These are phyloP conservation scores for Suillus brevipes DNA, from an alignment of 768 basidiomycete species.

Conservation along the genomic window DNA sequence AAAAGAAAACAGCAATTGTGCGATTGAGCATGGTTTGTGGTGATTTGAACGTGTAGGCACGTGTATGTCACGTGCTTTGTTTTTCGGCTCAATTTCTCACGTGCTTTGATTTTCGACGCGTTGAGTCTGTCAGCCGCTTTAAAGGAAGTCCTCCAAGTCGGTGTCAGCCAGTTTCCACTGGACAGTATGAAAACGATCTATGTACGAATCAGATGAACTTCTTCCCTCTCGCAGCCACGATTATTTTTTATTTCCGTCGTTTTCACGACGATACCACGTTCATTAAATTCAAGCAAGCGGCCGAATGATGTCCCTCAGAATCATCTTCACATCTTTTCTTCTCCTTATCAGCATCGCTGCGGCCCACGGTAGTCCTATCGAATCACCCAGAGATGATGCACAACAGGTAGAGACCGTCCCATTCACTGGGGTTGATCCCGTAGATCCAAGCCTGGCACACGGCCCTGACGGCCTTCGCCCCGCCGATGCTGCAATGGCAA, in stretches of 20 bases:
- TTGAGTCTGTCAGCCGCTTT: neutral
- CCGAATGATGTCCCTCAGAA: neutral
- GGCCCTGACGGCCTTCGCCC: slow-evolving; percentile 7
- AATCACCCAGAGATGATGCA: slow-evolving; percentile 12
- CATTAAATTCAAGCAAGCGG: slow-evolving; percentile 1
- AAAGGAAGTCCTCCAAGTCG: neutral
- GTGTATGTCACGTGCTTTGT: slow-evolving; percentile 21
- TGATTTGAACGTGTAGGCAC: slow-evolving; percentile 11
- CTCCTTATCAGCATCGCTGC: neutral
- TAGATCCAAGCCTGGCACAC: neutral
- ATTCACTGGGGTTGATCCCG: neutral
- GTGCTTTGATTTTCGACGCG: slow-evolving; percentile 7
- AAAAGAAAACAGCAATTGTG: neutral
- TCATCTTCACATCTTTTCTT: neutral
- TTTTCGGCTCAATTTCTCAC: slow-evolving; percentile 4
- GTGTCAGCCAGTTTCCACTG: neutral
- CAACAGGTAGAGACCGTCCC: slow-evolving; percentile 1
- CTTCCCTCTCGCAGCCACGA: neutral
- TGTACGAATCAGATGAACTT: neutral
- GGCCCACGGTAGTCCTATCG: neutral
- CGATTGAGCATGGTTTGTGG: neutral
- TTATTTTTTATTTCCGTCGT: neutral
- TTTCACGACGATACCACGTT: slow-evolving; percentile 5
- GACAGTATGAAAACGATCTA: neutral
- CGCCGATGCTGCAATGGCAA: slow-evolving; percentile 7